phyloP scores from a whole-genome alignment of 2,329 filamentous ascomycete genomes.

The Colletotrichum tabaci region DNA sequence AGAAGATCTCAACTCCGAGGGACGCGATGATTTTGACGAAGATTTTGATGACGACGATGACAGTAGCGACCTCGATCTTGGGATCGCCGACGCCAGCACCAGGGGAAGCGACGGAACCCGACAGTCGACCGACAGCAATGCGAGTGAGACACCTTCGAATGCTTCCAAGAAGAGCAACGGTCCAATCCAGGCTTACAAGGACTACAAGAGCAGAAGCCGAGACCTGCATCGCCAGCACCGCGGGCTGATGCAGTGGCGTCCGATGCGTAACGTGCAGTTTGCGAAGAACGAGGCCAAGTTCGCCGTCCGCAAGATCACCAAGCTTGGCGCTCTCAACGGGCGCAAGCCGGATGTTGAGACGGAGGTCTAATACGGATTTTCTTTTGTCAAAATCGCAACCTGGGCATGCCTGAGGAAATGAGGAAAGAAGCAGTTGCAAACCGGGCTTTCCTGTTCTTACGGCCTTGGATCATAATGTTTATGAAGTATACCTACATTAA shows the following conservation, averaged over 20 bases:
- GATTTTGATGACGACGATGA: constrained; percentile 53
- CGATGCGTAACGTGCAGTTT: constrained; percentile 87
- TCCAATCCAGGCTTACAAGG: constrained; percentile 71
- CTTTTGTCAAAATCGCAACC: background rate
- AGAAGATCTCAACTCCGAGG: constrained; percentile 54
- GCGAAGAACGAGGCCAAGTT: constrained; percentile 90
- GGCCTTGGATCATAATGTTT: background rate
- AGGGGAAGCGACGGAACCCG: constrained; percentile 48
- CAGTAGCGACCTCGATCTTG: constrained; percentile 59
- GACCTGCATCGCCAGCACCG: constrained; percentile 88
- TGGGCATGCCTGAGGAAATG: background rate
- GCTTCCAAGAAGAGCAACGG: constrained; percentile 61
- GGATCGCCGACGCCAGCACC: constrained; percentile 69
- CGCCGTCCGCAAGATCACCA: constrained; percentile 81
- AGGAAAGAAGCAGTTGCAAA: background rate
- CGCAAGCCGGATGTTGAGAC: constrained; percentile 92
- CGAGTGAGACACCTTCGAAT: constrained; percentile 46
- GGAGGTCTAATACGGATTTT: constrained; percentile 64
- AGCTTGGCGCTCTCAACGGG: constrained; percentile 83
- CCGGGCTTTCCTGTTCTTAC: background rate
- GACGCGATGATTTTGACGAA: constrained; percentile 58
- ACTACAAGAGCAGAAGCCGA: constrained; percentile 77
- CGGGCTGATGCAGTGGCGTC: constrained; percentile 95
- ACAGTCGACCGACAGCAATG: constrained; percentile 58
- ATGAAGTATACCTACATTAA: constrained; percentile 14